Conservation (phyloP, 2,329 filamentous ascomycete species). For the Aspergillus sp. region DNA sequence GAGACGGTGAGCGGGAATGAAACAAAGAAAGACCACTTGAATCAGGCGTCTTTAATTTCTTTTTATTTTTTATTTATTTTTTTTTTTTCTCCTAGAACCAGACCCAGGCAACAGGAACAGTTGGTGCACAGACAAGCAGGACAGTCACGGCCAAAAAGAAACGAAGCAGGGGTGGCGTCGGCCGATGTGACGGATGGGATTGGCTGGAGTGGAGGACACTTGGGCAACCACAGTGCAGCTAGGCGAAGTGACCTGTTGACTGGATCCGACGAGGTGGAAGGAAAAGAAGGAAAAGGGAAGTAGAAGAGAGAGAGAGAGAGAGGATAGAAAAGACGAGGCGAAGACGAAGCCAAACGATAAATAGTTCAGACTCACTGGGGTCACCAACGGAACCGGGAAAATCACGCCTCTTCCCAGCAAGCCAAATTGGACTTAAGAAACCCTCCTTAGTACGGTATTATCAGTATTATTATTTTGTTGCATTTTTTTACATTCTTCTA, state of each 20-base stretch:
- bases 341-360: neutral
- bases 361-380: neutral
- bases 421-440: too few species aligned
- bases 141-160: too few species aligned
- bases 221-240: neutral
- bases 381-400: too few species aligned
- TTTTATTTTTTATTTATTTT: neutral
- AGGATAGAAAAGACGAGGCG: neutral
- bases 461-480: too few species aligned
- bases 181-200: neutral
- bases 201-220: neutral
- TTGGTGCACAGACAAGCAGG: too few species aligned
- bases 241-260: slow-evolving; percentile 1
- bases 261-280: neutral
- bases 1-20: slow-evolving; percentile 11
- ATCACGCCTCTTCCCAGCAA: too few species aligned
- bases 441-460: too few species aligned
- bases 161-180: neutral
- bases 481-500: too few species aligned
- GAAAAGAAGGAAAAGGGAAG: neutral
- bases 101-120: neutral
- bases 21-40: too few species aligned
- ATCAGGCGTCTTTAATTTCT: neutral
- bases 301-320: neutral
- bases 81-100: neutral